A percentile compares a stretch with the other conserved stretches of the same genome.
Conservation (phyloP, 768 basidiomycete species). For the Boletus insuetus region DNA sequence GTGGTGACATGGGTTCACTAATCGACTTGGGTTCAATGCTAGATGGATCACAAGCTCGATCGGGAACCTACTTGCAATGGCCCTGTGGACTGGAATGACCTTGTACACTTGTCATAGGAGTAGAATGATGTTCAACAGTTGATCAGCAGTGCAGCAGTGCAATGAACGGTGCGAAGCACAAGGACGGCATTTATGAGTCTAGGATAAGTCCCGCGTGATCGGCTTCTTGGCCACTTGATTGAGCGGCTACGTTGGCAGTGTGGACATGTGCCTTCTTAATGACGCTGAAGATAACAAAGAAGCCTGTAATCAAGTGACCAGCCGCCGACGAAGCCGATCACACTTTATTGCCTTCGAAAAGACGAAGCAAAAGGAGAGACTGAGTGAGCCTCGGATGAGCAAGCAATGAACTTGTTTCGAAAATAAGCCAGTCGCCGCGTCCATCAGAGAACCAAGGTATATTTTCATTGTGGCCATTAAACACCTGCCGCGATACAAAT, state of each 20-base stretch:
- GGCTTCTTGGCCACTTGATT: constrained; percentile 5
- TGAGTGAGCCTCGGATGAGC: too few relatives aligned
- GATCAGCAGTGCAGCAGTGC: neutral
- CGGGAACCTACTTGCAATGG: neutral
- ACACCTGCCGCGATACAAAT: too few relatives aligned
- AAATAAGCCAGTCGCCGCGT: too few relatives aligned
- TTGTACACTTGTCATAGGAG: neutral
- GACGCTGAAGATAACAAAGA: constrained; percentile 20
- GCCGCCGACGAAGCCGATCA: too few relatives aligned
- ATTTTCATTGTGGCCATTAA: too few relatives aligned
- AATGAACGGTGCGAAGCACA: neutral
- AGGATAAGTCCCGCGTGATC: constrained; percentile 3
- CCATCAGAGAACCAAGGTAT: too few relatives aligned
- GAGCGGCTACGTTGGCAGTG: constrained; percentile 7
- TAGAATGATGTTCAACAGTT: neutral
- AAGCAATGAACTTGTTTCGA: too few relatives aligned
- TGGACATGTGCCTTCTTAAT: constrained; percentile 4
- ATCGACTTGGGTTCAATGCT: neutral
- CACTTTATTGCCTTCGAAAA: too few relatives aligned
- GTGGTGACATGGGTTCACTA: neutral
- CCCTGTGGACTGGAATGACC: neutral
- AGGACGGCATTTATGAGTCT: constrained; percentile 14
- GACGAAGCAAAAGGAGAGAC: too few relatives aligned
- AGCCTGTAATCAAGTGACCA: too few relatives aligned
- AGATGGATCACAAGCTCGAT: neutral